Evolutionary conservation across 2,329 filamentous ascomycete species (phyloP).

Genomic region (Ophiostoma himal-ulmi): DNA sequence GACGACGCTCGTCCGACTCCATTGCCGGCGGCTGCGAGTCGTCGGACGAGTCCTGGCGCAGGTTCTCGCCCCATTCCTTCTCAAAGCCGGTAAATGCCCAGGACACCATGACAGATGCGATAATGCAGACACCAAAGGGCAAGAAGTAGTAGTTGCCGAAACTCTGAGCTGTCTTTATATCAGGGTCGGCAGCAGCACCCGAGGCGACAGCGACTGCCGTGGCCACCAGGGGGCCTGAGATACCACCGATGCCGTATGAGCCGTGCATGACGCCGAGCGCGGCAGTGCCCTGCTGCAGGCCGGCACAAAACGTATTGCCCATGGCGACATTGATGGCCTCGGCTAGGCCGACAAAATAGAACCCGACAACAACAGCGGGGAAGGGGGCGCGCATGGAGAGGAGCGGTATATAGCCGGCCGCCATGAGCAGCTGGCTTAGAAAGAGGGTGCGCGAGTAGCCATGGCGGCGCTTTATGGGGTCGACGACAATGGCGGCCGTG

Average conservation of each 20-base stretch:
- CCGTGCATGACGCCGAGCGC: conserved; percentile 61
- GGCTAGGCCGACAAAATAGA: conserved; percentile 60
- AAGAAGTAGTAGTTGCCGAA: conserved; percentile 62
- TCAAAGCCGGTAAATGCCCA: conserved; percentile 70
- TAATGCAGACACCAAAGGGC: conserved; percentile 50
- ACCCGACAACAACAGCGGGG: conserved; percentile 58
- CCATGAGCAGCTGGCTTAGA: conserved; percentile 51
- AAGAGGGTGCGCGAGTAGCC: conserved; percentile 62
- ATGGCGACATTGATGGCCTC: conserved; percentile 52
- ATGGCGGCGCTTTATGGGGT: conserved; percentile 54
- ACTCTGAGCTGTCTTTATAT: conserved; percentile 18
- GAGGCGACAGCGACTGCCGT: conserved; percentile 61
- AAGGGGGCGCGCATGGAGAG: conserved; percentile 63
- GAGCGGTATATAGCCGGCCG: conserved; percentile 58
- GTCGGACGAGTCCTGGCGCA: not conserved
- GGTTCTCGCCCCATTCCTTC: conserved; percentile 41
- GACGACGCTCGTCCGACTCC: not conserved
- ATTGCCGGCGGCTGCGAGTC: not conserved
- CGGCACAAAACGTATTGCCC: conserved; percentile 45
- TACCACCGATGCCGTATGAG: conserved; percentile 60
- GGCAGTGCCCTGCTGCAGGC: conserved; percentile 43
- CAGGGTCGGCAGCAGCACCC: conserved; percentile 33
- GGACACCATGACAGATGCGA: conserved; percentile 52
- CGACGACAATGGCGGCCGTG: conserved; percentile 62
- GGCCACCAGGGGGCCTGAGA: conserved; percentile 64